These are phyloP conservation scores for Lophiostoma macrostomum DNA, from an alignment of 495 filamentous ascomycete genomes.

Conservation along the genomic window DNA sequence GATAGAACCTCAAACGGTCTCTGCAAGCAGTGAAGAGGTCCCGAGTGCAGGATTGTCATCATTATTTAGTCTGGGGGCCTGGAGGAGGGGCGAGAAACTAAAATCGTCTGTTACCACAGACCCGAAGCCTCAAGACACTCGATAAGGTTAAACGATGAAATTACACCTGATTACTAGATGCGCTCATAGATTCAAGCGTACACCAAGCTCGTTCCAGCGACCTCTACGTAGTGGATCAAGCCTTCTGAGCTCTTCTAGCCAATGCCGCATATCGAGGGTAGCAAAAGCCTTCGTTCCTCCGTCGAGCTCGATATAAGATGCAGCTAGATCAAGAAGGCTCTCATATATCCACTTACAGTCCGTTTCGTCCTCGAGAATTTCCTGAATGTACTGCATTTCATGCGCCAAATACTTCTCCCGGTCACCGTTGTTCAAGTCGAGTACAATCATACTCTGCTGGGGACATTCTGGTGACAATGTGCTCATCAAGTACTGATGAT, in stretches of 20 bases:
- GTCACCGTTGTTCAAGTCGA: conserved; percentile 48
- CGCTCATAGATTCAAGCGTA: conserved; percentile 28
- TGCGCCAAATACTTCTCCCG: conserved; percentile 34
- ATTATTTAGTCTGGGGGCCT: conserved; percentile 15
- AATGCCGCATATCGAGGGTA: conserved; percentile 37
- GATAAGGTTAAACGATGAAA: too few species aligned
- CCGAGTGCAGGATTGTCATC: conserved; percentile 11
- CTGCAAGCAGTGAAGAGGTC: neutral
- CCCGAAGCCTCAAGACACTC: too few species aligned
- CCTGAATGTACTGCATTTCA: conserved; percentile 47
- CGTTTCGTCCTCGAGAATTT: conserved; percentile 63
- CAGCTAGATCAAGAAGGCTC: conserved; percentile 33
- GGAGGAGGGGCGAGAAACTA: conserved; percentile 1
- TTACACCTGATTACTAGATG: too few species aligned
- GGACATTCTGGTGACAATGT: conserved; percentile 44
- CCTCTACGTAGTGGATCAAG: conserved; percentile 43
- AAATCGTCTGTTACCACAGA: too few species aligned
- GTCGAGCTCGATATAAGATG: conserved; percentile 33
- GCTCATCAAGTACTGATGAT: conserved; percentile 78
- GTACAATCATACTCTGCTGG: conserved; percentile 55
- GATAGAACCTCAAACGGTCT: neutral
- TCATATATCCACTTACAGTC: conserved; percentile 48
- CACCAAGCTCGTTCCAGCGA: conserved; percentile 41
- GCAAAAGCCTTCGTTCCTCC: conserved; percentile 31
- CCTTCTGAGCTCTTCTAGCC: conserved; percentile 38